Conservation (phyloP, 176 grass and related monocot species). For the Otatea glauca region DNA sequence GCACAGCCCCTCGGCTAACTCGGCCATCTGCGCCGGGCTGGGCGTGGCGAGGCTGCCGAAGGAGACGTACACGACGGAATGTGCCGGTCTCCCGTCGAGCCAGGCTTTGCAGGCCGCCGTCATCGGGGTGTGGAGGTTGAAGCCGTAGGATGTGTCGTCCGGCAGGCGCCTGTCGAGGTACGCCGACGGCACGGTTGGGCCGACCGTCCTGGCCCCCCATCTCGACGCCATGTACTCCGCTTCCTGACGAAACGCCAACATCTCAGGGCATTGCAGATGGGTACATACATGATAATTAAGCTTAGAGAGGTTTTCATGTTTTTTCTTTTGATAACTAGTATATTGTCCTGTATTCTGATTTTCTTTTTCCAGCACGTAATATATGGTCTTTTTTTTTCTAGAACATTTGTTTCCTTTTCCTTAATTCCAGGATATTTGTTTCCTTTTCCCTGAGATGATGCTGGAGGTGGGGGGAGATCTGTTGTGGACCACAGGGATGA, state of each 20-base stretch:
- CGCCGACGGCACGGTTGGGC: conserved; percentile 41
- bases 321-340: too few species aligned
- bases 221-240: conserved; percentile 17
- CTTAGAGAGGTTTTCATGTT: too few species aligned
- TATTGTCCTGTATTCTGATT: too few species aligned
- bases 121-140: conserved; percentile 34
- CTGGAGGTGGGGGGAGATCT: too few species aligned
- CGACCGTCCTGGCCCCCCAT: conserved; percentile 36
- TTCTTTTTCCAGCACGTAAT: too few species aligned
- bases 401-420: too few species aligned
- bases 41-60: conserved; percentile 58
- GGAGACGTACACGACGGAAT: conserved; percentile 63
- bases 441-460: too few species aligned
- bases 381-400: too few species aligned
- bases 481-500: too few species aligned
- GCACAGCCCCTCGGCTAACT: conserved; percentile 48
- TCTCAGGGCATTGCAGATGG: too few species aligned
- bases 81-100: conserved; percentile 24
- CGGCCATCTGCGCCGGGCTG: conserved; percentile 42
- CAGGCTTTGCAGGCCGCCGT: conserved; percentile 20
- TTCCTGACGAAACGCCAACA: conserved; percentile 23
- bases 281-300: too few species aligned
- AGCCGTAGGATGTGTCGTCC: conserved; percentile 41
- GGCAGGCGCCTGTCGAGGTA: conserved; percentile 37
- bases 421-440: too few species aligned